Evolutionary conservation across 371 early-diverging fungal genomes (phyloP).

Genomic region (Massospora cicadina): DNA sequence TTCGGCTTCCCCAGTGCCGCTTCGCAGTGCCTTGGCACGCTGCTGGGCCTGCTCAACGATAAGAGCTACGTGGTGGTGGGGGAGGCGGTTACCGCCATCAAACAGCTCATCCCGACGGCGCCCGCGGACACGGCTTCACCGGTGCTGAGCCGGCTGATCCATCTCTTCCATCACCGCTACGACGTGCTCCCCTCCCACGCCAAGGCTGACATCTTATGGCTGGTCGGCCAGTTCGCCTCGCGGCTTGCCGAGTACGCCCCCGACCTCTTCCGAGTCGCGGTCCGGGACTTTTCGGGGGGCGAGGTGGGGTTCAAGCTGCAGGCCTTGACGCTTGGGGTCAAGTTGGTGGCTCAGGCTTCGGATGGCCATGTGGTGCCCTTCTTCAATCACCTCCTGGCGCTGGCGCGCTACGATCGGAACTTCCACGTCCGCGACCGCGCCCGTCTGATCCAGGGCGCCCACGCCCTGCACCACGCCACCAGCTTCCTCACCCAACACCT

Average conservation of each 20-base stretch:
- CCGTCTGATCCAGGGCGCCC: conserved; percentile 52
- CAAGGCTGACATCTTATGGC: conserved; percentile 65
- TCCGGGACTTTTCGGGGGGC: conserved; percentile 52
- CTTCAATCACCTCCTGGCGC: conserved; percentile 52
- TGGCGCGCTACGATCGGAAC: conserved; percentile 74
- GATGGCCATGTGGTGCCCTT: conserved; percentile 24
- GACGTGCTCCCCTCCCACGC: conserved; percentile 41
- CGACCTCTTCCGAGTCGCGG: conserved; percentile 61
- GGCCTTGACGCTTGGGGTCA: conserved; percentile 58
- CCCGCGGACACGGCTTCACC: conserved; percentile 23
- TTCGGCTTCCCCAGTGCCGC: conserved; percentile 36
- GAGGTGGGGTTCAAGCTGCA: conserved; percentile 53
- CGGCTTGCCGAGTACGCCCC: conserved; percentile 44
- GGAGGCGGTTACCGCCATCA: conserved; percentile 58
- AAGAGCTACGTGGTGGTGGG: conserved; percentile 55
- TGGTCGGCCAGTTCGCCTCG: conserved; percentile 57
- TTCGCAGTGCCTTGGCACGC: conserved; percentile 34
- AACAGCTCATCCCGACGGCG: conserved; percentile 41
- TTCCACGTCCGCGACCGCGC: conserved; percentile 86
- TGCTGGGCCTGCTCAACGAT: conserved; percentile 44
- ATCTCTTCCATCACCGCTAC: conserved; percentile 42
- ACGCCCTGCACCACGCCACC: conserved; percentile 8
- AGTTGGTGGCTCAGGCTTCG: conserved; percentile 34
- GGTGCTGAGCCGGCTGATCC: conserved; percentile 29
- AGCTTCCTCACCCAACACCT: conserved; percentile 11